These are phyloP conservation scores for Grosmannia clavigera DNA, from an alignment of 2,329 filamentous ascomycete genomes.

Conservation along the genomic window DNA sequence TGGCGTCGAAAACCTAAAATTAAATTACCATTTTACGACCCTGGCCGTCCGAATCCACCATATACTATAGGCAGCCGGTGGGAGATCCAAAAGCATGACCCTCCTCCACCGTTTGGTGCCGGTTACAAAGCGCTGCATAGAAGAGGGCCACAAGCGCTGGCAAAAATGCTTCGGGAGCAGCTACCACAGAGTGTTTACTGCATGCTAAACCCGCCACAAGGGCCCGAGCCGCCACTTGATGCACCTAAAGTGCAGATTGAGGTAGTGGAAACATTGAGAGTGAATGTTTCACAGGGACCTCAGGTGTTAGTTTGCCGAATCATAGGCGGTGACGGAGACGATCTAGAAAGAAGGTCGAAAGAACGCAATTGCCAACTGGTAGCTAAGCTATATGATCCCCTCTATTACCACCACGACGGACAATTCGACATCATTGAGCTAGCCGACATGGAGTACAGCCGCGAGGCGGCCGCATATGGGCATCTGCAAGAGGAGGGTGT, in stretches of 20 bases:
- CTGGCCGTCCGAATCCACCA: conserved; percentile 3
- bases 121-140: conserved; percentile 9
- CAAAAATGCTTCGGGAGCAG: conserved; percentile 7
- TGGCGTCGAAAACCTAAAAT: neutral
- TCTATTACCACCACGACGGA: conserved; percentile 11
- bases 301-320: conserved; percentile 9
- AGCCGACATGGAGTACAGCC: conserved; percentile 12
- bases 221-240: conserved; percentile 1
- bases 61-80: conserved; percentile 2
- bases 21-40: conserved; percentile 1
- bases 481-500: conserved; percentile 7
- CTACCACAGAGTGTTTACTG: conserved; percentile 11
- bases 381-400: conserved; percentile 11
- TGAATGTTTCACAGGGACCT: neutral
- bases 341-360: no score
- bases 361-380: conserved; percentile 1
- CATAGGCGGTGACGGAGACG: neutral
- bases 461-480: conserved; percentile 9
- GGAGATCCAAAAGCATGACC: conserved; percentile 4
- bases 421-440: conserved; percentile 9
- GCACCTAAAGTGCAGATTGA: neutral
- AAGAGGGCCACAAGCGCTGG: conserved; percentile 2
- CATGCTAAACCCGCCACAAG: conserved; percentile 6
- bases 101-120: conserved; percentile 7
- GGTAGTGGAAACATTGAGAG: conserved; percentile 6